Percentiles rank a stretch among this genome's conserved stretches.
phyloP scores from a whole-genome alignment of 2,329 filamentous ascomycete genomes.

The Albifimbria verrucaria region DNA sequence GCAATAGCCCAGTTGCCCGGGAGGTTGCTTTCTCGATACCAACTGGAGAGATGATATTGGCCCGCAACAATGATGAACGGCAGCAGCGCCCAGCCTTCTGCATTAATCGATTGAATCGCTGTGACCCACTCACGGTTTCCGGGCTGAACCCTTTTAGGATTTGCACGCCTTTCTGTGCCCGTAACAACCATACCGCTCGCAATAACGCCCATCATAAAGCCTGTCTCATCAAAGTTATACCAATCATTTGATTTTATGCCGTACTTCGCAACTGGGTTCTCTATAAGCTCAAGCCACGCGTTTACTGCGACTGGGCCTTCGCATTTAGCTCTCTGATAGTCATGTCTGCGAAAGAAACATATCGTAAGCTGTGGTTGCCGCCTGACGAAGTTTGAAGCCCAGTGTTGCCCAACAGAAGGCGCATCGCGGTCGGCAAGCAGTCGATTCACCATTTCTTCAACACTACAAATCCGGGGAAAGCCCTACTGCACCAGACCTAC shows the following conservation, averaged over 20 bases:
- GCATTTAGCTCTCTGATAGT: conserved; percentile 19
- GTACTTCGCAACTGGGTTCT: conserved; percentile 16
- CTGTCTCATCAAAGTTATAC: conserved; percentile 1
- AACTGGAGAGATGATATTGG: neutral
- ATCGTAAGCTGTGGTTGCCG: conserved; percentile 18
- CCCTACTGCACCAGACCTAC: too few relatives aligned
- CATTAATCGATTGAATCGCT: neutral
- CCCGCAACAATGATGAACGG: neutral
- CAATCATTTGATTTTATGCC: neutral
- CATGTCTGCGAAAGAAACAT: conserved; percentile 15
- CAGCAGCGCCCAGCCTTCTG: neutral
- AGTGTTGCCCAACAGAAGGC: conserved; percentile 17
- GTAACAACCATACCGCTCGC: neutral
- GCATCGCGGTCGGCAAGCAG: conserved; percentile 15
- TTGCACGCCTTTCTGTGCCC: neutral
- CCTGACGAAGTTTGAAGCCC: conserved; percentile 22
- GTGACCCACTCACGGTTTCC: neutral
- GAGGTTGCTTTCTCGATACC: neutral
- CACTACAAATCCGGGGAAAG: conserved; percentile 12
- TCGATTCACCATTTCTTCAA: conserved; percentile 19
- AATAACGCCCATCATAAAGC: conserved; percentile 6
- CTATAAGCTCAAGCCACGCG: conserved; percentile 15
- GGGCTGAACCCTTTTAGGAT: neutral
- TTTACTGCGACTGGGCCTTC: conserved; percentile 19
- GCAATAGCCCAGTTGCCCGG: neutral